Evolutionary conservation across 495 filamentous ascomycete species (phyloP).

Genomic region (Aspergillus bridgeri): DNA sequence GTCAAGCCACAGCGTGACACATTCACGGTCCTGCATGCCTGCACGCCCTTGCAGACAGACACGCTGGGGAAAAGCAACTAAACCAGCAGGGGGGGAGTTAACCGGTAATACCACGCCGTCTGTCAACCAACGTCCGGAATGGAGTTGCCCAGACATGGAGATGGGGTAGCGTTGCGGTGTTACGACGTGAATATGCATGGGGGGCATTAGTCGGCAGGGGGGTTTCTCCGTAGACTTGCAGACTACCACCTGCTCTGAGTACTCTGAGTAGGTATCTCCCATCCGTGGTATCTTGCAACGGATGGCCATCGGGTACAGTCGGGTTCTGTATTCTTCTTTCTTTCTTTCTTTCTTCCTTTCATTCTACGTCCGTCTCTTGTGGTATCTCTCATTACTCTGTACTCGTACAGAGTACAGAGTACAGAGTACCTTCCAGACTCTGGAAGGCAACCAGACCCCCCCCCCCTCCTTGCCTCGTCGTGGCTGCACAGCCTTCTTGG

Average conservation of each 20-base stretch:
- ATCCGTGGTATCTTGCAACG: too few relatives aligned
- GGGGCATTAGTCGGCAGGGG: too few relatives aligned
- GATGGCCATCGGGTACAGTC: too few relatives aligned
- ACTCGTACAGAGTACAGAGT: too few relatives aligned
- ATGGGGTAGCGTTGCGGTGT: neutral
- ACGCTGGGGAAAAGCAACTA: neutral
- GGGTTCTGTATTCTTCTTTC: too few relatives aligned
- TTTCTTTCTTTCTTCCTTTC: too few relatives aligned
- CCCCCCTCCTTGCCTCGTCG: slow-evolving; percentile 18
- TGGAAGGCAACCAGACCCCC: slow-evolving; percentile 1
- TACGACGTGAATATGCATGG: neutral
- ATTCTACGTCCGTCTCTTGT: too few relatives aligned
- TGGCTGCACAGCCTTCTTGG: slow-evolving; percentile 23
- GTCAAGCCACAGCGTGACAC: neutral
- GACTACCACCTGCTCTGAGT: too few relatives aligned
- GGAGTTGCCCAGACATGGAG: neutral
- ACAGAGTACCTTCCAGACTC: too few relatives aligned
- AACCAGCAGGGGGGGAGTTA: neutral
- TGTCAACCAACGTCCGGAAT: neutral
- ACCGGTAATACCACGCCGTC: neutral
- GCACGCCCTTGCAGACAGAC: neutral
- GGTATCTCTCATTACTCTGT: too few relatives aligned
- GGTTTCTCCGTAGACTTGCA: too few relatives aligned
- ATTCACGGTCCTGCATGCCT: neutral
- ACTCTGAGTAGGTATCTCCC: too few relatives aligned